Conservation (phyloP, 106 monocot genomes). For the Apostasia shenzhenica region DNA sequence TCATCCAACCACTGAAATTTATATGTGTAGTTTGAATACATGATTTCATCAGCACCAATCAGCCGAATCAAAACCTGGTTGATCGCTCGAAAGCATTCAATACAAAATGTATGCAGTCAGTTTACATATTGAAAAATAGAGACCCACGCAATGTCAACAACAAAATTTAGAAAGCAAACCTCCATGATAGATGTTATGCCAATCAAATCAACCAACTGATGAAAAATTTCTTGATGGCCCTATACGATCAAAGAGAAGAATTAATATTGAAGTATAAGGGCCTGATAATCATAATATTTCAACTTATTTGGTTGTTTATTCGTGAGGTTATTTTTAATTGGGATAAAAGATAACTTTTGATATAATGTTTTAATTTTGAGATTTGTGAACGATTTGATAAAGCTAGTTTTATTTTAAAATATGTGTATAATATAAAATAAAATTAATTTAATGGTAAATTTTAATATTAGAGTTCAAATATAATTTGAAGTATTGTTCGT, state of each 20-base stretch:
- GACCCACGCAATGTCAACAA: no score
- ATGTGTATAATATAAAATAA: not conserved
- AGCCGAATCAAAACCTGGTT: conserved; percentile 72
- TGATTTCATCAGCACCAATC: conserved; percentile 88
- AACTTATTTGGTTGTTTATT: no score
- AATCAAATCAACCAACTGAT: conserved; percentile 78
- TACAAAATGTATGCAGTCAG: not conserved
- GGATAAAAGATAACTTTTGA: not conserved
- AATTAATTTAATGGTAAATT: not conserved
- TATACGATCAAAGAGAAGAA: conserved; percentile 14
- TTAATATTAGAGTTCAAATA: no score
- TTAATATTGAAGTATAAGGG: not conserved
- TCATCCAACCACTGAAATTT: conserved; percentile 70
- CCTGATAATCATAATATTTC: no score
- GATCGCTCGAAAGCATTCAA: not conserved
- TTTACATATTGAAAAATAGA: no score
- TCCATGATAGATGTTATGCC: conserved; percentile 95
- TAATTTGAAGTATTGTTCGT: no score
- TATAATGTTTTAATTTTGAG: not conserved
- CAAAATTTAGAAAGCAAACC: conserved; percentile 27
- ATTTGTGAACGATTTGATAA: not conserved
- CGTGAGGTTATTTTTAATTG: not conserved
- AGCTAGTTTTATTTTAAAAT: not conserved
- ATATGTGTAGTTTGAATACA: conserved; percentile 63
- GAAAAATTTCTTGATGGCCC: conserved; percentile 69